Evolutionary conservation across 2,329 filamentous ascomycete genomes (phyloP).

Genomic region (Diaporthe sp.): DNA sequence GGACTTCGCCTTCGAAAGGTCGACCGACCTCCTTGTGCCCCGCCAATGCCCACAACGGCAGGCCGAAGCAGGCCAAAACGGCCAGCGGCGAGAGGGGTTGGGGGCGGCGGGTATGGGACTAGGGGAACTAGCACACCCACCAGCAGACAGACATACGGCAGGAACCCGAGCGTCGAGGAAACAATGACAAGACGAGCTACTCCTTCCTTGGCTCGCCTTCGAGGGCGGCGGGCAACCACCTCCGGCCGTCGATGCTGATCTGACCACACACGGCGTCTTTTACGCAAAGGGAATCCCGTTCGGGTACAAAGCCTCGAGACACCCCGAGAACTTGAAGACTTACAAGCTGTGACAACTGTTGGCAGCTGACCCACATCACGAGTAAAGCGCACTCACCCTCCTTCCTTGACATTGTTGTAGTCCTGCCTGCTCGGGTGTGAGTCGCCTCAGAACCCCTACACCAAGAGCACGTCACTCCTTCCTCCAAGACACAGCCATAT

Average conservation of each 20-base stretch:
- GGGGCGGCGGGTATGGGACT: neutral
- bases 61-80: slow-evolving; percentile 10
- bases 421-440: neutral
- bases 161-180: neutral
- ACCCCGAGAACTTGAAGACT: neutral
- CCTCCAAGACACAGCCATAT: neutral
- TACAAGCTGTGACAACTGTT: neutral
- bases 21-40: neutral
- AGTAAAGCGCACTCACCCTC: neutral
- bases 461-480: neutral
- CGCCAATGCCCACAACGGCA: slow-evolving; percentile 28
- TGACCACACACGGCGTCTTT: neutral
- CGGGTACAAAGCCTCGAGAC: slow-evolving; percentile 10
- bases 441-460: neutral
- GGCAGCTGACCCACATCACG: neutral
- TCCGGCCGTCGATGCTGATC: neutral
- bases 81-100: neutral
- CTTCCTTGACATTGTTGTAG: neutral
- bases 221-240: neutral
- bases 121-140: neutral
- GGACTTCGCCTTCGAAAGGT: neutral
- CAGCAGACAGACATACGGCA: neutral
- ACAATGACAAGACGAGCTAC: slow-evolving; percentile 16
- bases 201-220: slow-evolving; percentile 5
- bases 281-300: slow-evolving; percentile 6